These are phyloP conservation scores for Lizonia empirigonia DNA, from an alignment of 2,329 filamentous ascomycete genomes.

Conservation along the genomic window DNA sequence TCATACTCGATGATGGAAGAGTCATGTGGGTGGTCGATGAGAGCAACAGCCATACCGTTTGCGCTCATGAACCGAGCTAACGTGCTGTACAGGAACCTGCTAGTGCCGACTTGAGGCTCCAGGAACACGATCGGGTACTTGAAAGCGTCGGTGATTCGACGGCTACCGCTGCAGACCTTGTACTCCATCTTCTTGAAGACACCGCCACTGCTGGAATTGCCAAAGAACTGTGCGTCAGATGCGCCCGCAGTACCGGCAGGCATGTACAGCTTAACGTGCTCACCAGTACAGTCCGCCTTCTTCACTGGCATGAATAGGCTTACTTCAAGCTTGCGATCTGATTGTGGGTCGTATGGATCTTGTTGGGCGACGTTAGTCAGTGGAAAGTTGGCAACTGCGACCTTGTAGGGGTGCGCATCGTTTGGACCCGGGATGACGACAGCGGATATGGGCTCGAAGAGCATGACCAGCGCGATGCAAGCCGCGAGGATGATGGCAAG, in stretches of 20 bases:
- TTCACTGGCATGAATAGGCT: slow-evolving; percentile 33
- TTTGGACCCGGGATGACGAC: slow-evolving; percentile 24
- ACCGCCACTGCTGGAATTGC: slow-evolving; percentile 18
- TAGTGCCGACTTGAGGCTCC: slow-evolving; percentile 54
- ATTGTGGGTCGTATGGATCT: slow-evolving; percentile 2
- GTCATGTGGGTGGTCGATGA: slow-evolving; percentile 59
- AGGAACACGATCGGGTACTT: slow-evolving; percentile 47
- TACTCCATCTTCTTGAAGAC: slow-evolving; percentile 31
- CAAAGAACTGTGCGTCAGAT: slow-evolving; percentile 31
- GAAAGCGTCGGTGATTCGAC: slow-evolving; percentile 11
- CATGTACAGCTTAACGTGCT: slow-evolving; percentile 32
- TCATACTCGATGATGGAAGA: slow-evolving; percentile 54
- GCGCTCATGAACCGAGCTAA: slow-evolving; percentile 55
- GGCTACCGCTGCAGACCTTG: slow-evolving; percentile 22
- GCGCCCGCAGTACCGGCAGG: slow-evolving; percentile 20
- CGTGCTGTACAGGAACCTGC: slow-evolving; percentile 52
- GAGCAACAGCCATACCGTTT: slow-evolving; percentile 54
- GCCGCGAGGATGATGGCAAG: neutral
- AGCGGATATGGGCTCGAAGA: slow-evolving; percentile 9
- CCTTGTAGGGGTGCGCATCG: slow-evolving; percentile 20
- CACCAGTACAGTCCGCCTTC: slow-evolving; percentile 11
- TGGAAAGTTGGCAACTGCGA: slow-evolving; percentile 23
- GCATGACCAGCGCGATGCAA: neutral
- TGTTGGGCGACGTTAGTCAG: slow-evolving; percentile 14
- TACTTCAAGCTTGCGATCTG: slow-evolving; percentile 23